Evolutionary conservation across 352 stramenopile genomes (phyloP).

Genomic region (Globisporangium canariense): DNA sequence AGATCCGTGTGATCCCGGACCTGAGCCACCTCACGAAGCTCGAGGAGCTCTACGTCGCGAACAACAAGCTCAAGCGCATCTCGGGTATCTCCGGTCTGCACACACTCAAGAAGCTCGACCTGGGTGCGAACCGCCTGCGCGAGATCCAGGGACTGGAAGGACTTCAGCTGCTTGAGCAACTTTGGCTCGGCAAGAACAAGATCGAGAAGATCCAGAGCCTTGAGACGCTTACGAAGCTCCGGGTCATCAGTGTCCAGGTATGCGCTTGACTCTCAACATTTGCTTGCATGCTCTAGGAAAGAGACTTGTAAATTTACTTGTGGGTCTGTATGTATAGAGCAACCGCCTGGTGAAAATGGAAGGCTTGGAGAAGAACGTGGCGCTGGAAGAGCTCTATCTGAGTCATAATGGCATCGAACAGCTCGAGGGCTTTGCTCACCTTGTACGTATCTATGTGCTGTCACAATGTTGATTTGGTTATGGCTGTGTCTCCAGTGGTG

Average conservation of each 20-base stretch:
- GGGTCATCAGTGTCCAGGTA: conserved; percentile 77
- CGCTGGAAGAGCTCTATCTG: conserved; percentile 97
- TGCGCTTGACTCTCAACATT: background rate
- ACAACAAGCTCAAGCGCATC: conserved; percentile 98
- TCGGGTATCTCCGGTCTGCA: conserved; percentile 83
- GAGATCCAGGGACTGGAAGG: conserved; percentile 91
- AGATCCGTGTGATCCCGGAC: conserved; percentile 90
- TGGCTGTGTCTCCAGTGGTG: background rate
- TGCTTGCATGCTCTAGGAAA: background rate
- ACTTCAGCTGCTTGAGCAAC: conserved; percentile 89
- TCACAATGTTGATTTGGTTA: background rate
- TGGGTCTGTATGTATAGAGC: conserved; percentile 57
- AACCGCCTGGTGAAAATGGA: conserved; percentile 94
- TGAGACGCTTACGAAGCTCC: conserved; percentile 86
- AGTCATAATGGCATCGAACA: conserved; percentile 95
- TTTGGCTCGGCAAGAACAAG: conserved; percentile 99
- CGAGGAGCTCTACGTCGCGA: conserved; percentile 92
- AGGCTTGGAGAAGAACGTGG: conserved; percentile 82
- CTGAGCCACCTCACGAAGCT: conserved; percentile 80
- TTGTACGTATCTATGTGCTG: conserved; percentile 40
- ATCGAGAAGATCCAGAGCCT: conserved; percentile 92
- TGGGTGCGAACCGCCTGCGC: conserved; percentile 95
- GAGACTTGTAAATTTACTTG: background rate
- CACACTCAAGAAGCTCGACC: conserved; percentile 93
- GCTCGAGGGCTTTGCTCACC: conserved; percentile 69